phyloP scores from a whole-genome alignment of 441 rosid species.

The Pelargonium australe region DNA sequence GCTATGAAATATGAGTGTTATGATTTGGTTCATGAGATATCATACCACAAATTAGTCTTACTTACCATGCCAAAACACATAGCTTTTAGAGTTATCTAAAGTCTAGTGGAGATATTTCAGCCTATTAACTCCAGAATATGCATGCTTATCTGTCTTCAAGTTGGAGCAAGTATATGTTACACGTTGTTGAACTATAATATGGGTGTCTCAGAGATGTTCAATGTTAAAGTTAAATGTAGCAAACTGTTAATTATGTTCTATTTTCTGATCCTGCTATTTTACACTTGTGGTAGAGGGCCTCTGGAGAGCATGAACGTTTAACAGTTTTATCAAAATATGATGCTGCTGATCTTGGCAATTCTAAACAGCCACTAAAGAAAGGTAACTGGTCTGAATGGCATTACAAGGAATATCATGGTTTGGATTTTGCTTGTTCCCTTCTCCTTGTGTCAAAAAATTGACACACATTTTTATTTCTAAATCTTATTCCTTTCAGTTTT shows the following conservation, averaged over 20 bases:
- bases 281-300: constrained; percentile 32
- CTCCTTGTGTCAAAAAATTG: background rate
- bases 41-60: background rate
- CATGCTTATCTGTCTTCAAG: constrained; percentile 1
- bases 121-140: background rate
- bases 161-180: background rate
- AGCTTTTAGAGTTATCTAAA: background rate
- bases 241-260: constrained; percentile 14
- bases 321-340: constrained; percentile 44
- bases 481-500: background rate
- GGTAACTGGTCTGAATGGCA: constrained; percentile 33
- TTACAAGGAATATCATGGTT: constrained; percentile 1
- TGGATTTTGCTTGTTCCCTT: background rate
- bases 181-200: background rate
- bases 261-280: constrained; percentile 22
- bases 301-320: constrained; percentile 50
- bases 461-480: background rate
- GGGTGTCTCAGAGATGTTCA: background rate
- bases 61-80: background rate
- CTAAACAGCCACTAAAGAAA: constrained; percentile 52
- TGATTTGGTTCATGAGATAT: background rate
- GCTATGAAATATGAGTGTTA: background rate
- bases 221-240: background rate
- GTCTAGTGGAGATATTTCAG: too few relatives aligned
- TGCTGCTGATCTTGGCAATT: constrained; percentile 41